Percentiles rank a stretch among this genome's conserved stretches.
Conservation (phyloP, 352 stramenopile species). For the Plasmopara halstedii region DNA sequence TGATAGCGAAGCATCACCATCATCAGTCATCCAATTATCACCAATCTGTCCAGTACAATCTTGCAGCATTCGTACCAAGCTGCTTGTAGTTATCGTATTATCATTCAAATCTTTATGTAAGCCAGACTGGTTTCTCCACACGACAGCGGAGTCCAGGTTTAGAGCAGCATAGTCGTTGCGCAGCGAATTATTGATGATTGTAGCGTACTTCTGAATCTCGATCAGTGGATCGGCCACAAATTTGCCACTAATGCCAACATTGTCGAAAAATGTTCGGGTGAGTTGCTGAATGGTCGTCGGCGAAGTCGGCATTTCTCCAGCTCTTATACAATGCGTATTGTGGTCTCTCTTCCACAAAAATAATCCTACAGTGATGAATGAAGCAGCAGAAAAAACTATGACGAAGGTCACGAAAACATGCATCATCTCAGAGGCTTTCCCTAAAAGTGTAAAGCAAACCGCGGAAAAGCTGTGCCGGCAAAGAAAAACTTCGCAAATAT, state of each 20-base stretch:
- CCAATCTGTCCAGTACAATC: conserved; percentile 10
- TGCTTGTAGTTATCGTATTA: conserved; percentile 18
- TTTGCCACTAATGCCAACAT: conserved; percentile 21
- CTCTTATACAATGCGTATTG: conserved; percentile 8
- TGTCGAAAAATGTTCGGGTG: conserved; percentile 19
- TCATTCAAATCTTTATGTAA: conserved; percentile 13
- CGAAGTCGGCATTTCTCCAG: neutral
- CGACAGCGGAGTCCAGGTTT: conserved; percentile 11
- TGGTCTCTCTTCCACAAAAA: conserved; percentile 40
- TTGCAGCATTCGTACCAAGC: conserved; percentile 26
- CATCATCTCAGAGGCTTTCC: conserved; percentile 25
- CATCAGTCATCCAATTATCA: neutral
- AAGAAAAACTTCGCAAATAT: conserved; percentile 37
- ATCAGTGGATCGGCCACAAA: conserved; percentile 14
- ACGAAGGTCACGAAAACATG: conserved; percentile 32
- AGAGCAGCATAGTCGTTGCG: conserved; percentile 21
- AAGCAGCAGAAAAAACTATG: conserved; percentile 24
- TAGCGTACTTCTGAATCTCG: conserved; percentile 23
- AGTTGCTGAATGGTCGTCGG: conserved; percentile 17
- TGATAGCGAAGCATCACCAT: conserved; percentile 8
- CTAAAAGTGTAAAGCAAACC: conserved; percentile 33
- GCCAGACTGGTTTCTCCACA: conserved; percentile 27
- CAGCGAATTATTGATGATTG: conserved; percentile 27
- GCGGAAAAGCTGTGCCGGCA: conserved; percentile 35
- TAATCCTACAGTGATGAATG: conserved; percentile 26